Conservation (phyloP, 2,329 filamentous ascomycete genomes). For the Rhinocladiella similis region DNA sequence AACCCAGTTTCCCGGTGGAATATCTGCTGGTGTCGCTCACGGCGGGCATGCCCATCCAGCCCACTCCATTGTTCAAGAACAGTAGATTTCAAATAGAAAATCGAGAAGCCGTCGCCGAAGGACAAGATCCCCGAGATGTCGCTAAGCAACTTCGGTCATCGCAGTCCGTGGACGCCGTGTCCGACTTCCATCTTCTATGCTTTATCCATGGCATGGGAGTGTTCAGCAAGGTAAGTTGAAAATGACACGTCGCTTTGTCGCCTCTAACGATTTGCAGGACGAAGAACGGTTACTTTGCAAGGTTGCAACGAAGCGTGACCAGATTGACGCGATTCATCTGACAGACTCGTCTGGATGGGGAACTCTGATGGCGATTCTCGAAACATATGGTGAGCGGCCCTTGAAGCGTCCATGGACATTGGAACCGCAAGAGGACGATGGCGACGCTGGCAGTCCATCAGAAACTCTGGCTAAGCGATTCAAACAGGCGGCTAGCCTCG, state of each 20-base stretch:
- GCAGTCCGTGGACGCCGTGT: conserved; percentile 67
- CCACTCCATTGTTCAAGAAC: conserved; percentile 72
- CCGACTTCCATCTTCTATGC: conserved; percentile 92
- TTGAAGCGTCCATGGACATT: conserved; percentile 37
- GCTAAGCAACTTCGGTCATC: conserved; percentile 69
- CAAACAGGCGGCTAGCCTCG: conserved; percentile 51
- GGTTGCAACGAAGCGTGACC: conserved; percentile 78
- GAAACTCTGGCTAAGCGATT: conserved; percentile 65
- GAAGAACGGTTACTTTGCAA: conserved; percentile 84
- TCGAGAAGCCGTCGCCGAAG: conserved; percentile 79
- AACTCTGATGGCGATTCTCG: conserved; percentile 86
- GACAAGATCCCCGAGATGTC: conserved; percentile 72
- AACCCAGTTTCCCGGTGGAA: conserved; percentile 93
- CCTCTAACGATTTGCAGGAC: conserved; percentile 59
- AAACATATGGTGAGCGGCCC: conserved; percentile 86
- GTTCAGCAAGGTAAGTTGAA: conserved; percentile 72
- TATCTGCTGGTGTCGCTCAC: conserved; percentile 95
- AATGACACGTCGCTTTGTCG: conserved; percentile 16
- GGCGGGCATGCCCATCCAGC: conserved; percentile 85
- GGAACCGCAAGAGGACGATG: conserved; percentile 38
- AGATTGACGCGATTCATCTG: conserved; percentile 77
- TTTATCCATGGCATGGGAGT: conserved; percentile 80
- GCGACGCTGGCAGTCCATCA: conserved; percentile 47
- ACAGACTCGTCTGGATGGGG: conserved; percentile 90
- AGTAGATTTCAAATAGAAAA: conserved; percentile 87